phyloP scores from a whole-genome alignment of 176 grass and related monocot species.

The Typha latifolia region DNA sequence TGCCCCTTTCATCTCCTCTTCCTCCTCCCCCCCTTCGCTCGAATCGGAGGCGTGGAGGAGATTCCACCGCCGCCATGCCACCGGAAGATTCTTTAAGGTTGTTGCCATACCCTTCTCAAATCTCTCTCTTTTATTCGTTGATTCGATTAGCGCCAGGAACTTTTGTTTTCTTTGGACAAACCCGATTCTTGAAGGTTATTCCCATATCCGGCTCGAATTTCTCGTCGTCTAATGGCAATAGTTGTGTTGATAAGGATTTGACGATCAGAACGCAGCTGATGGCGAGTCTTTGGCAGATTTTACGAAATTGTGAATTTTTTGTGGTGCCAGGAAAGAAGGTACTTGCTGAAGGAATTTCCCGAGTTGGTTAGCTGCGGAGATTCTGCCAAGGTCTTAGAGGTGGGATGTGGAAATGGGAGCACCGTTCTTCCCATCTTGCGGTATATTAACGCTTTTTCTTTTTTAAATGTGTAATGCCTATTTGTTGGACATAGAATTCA shows the following conservation, averaged over 20 bases:
- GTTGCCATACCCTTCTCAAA: not conserved
- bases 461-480: not conserved
- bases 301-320: not conserved
- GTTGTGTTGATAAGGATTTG: too few relatives aligned
- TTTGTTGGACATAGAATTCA: not conserved
- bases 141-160: too few relatives aligned
- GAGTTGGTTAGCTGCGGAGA: constrained; percentile 6
- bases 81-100: constrained; percentile 85
- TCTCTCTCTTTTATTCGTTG: too few relatives aligned
- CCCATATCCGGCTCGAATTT: too few relatives aligned
- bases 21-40: constrained; percentile 1
- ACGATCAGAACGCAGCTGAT: too few relatives aligned
- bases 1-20: constrained; percentile 17
- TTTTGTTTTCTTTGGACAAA: too few relatives aligned
- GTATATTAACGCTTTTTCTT: constrained; percentile 14
- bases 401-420: constrained; percentile 22
- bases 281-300: too few relatives aligned
- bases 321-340: constrained; percentile 16
- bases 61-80: constrained; percentile 77
- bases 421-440: constrained; percentile 33
- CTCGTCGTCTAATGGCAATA: too few relatives aligned
- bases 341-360: constrained; percentile 20
- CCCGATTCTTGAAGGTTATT: too few relatives aligned
- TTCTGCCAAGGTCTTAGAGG: constrained; percentile 6
- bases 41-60: constrained; percentile 61